Evolutionary conservation across 345 rosid species (phyloP), one percentile per base, ranked within the genome.

Genomic region (Aquilaria yunnanensis): DNA sequence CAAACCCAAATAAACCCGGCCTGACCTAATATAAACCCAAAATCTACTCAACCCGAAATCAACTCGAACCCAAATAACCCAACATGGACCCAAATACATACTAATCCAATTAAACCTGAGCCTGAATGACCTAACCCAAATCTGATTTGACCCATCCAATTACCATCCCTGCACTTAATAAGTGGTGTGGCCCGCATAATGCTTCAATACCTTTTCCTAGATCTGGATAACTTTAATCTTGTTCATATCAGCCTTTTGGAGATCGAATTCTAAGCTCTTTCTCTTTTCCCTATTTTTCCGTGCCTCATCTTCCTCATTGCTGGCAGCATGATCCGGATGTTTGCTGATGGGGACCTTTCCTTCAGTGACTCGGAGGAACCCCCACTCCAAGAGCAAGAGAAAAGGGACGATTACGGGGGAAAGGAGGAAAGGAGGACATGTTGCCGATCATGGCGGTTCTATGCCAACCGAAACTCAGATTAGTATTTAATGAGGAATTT

Each of bases 211-310:
- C 75, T 83, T 70, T 32, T 76, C 81, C 75, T 83, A 95, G 67
- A 94, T 80, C 84, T 83, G 75, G 14, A 70, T 58, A 32, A 77
- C 33, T 32, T 76, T 77, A 89, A 94, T 77, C 2, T 72, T 71
- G 43, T 87, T 72, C 46, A 86, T 72, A 71, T 90, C 97, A 11
- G 78, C 16, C 16, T 85, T 80, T 7, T 90, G 90, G 1, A 85
- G 94, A 61, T 83, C 88, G 60, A 74, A 74, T 1, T 76, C 30
- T 2, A 68, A 48, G 10, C 67, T 7, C 43, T 83, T 61, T 67
- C 63, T 78, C 66, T 75, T 78, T 12, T 97, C 99, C 99, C 97
- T 90, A 56, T 80, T 82, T 72, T 80, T 88, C 99, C 99, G 90
- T 46, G 74, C 72, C 5, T 90, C 97, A 70, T 94, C 97, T 80